Evolutionary conservation across 2,329 filamentous ascomycete genomes (phyloP).

Genomic region (Colletotrichum truncatum): DNA sequence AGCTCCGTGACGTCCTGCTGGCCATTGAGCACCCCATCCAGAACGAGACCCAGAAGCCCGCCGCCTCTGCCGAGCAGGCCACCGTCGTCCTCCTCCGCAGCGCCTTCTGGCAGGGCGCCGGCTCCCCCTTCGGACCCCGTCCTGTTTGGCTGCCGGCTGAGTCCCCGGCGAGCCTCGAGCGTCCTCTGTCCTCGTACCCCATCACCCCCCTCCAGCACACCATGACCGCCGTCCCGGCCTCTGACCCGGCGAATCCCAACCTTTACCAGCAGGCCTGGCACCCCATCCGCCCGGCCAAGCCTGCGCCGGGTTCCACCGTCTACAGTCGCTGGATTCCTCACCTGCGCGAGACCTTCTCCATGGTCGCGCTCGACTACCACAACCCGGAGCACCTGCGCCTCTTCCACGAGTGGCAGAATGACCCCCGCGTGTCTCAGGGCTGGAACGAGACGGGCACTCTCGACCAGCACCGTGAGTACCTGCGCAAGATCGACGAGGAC

Average conservation of each 20-base stretch:
- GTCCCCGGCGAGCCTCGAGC: constrained; percentile 44
- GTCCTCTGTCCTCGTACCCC: constrained; percentile 55
- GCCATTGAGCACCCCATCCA: constrained; percentile 57
- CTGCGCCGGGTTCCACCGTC: constrained; percentile 72
- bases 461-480: constrained; percentile 78
- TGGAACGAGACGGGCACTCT: constrained; percentile 84
- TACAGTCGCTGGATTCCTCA: constrained; percentile 85
- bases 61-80: constrained; percentile 39
- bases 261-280: constrained; percentile 68
- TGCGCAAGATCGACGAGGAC: constrained; percentile 74
- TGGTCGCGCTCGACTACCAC: constrained; percentile 76
- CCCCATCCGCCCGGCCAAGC: constrained; percentile 77
- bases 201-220: constrained; percentile 58
- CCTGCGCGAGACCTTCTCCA: constrained; percentile 79
- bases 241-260: constrained; percentile 50
- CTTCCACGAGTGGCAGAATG: constrained; percentile 86
- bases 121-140: constrained; percentile 72
- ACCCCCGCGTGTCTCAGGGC: constrained; percentile 80
- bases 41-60: constrained; percentile 40
- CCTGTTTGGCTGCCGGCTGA: constrained; percentile 67
- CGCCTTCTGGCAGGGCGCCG: constrained; percentile 77
- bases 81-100: constrained; percentile 56
- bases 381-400: constrained; percentile 71
- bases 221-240: constrained; percentile 47
- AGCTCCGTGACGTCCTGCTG: constrained; percentile 57